Evolutionary conservation across 1,284 basidiomycete species (phyloP).

Genomic region (Leucoagaricus sp.): DNA sequence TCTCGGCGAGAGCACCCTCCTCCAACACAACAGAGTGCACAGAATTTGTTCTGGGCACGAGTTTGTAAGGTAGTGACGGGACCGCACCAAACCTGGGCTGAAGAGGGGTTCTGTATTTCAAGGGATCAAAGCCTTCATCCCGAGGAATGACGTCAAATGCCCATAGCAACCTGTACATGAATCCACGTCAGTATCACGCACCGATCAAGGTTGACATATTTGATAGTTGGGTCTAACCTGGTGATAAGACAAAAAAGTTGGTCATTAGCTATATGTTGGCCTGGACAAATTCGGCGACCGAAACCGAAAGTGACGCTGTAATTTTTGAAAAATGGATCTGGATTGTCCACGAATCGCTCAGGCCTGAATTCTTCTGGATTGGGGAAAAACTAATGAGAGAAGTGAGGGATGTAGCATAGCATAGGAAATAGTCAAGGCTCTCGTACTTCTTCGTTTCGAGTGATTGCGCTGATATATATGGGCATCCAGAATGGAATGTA

Average conservation of each 20-base stretch:
- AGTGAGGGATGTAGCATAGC: neutral
- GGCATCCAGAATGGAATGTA: constrained; percentile 1
- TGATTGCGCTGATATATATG: constrained; percentile 20
- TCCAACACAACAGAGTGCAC: constrained; percentile 2
- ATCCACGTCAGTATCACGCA: too few relatives aligned
- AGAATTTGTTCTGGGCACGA: neutral
- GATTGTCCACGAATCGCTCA: constrained; percentile 37
- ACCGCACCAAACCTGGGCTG: too few relatives aligned
- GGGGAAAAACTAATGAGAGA: constrained; percentile 26
- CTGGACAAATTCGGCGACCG: constrained; percentile 46
- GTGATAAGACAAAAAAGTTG: constrained; percentile 27
- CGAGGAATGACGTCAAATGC: constrained; percentile 28
- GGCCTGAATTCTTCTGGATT: constrained; percentile 40
- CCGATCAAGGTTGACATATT: too few relatives aligned
- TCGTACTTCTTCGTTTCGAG: constrained; percentile 20
- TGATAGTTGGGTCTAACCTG: constrained; percentile 20
- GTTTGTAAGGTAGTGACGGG: neutral
- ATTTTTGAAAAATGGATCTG: constrained; percentile 24
- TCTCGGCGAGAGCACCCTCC: neutral
- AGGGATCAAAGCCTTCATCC: neutral
- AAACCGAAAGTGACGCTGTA: constrained; percentile 44
- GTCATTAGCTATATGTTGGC: constrained; percentile 41
- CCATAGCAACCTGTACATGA: constrained; percentile 27
- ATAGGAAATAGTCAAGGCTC: neutral
- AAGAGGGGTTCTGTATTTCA: too few relatives aligned